These are phyloP conservation scores for Phytopythium helicoides DNA, from an alignment of 352 stramenopile genomes.

Conservation along the genomic window DNA sequence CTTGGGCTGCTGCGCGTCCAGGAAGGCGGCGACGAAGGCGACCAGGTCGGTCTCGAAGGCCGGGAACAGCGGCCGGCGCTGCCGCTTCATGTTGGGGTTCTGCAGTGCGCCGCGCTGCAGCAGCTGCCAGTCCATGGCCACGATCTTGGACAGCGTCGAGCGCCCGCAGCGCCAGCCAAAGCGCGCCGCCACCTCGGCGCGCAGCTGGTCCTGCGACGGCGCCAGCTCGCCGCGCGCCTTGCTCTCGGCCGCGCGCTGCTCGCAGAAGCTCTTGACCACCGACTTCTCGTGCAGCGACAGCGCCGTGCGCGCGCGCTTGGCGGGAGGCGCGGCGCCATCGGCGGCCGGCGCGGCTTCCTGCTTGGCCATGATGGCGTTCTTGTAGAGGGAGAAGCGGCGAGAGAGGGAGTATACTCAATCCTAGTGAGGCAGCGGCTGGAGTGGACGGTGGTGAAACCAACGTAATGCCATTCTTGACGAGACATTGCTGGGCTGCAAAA, in stretches of 20 bases:
- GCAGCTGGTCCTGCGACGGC: conserved; percentile 61
- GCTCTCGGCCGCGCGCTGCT: conserved; percentile 57
- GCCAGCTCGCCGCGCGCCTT: conserved; percentile 48
- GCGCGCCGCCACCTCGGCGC: conserved; percentile 43
- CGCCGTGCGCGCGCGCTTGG: conserved; percentile 34
- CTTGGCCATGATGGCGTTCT: neutral
- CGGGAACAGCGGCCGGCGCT: conserved; percentile 65
- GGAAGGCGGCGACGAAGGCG: conserved; percentile 37
- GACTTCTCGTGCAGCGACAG: conserved; percentile 71
- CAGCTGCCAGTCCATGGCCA: conserved; percentile 61
- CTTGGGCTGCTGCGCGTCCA: conserved; percentile 1
- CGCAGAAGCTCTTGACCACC: conserved; percentile 76
- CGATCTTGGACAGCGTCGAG: conserved; percentile 76
- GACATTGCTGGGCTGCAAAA: too few relatives aligned
- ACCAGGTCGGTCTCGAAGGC: conserved; percentile 66
- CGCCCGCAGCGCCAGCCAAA: conserved; percentile 67
- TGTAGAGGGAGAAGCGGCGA: conserved; percentile 7
- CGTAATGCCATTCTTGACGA: too few relatives aligned
- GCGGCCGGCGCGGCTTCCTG: neutral
- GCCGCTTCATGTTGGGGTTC: conserved; percentile 79
- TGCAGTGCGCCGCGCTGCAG: conserved; percentile 33
- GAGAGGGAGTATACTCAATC: too few relatives aligned
- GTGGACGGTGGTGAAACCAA: too few relatives aligned
- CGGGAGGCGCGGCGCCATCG: neutral
- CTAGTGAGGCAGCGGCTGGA: too few relatives aligned